Evolutionary conservation across 2,329 filamentous ascomycete genomes (phyloP).

Genomic region (Lecanoromycetidae sp.): DNA sequence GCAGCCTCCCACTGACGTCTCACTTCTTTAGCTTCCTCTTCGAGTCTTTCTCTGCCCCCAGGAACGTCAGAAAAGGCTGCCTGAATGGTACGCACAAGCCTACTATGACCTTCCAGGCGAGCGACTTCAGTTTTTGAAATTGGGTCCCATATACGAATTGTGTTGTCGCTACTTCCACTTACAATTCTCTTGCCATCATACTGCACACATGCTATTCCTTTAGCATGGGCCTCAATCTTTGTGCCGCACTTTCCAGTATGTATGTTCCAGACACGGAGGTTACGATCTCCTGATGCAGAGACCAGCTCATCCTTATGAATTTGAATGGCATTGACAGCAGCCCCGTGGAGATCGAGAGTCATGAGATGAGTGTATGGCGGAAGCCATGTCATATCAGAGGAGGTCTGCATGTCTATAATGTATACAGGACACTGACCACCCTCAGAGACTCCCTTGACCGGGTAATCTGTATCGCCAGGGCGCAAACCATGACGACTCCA

Average conservation of each 20-base stretch:
- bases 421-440: slow-evolving; percentile 40
- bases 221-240: slow-evolving; percentile 75
- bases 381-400: slow-evolving; percentile 31
- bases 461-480: slow-evolving; percentile 34
- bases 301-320: slow-evolving; percentile 77
- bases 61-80: slow-evolving; percentile 85
- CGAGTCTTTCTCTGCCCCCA: slow-evolving; percentile 64
- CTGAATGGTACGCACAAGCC: slow-evolving; percentile 86
- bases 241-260: slow-evolving; percentile 61
- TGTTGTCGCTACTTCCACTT: slow-evolving; percentile 90
- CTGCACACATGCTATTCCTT: slow-evolving; percentile 95
- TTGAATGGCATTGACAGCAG: slow-evolving; percentile 93
- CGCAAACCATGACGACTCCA: slow-evolving; percentile 70
- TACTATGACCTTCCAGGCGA: slow-evolving; percentile 66
- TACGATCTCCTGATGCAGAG: slow-evolving; percentile 84
- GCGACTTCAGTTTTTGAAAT: slow-evolving; percentile 79
- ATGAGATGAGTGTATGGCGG: slow-evolving; percentile 67
- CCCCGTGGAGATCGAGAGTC: slow-evolving; percentile 68
- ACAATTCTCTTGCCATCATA: slow-evolving; percentile 90
- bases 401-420: slow-evolving; percentile 38
- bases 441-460: slow-evolving; percentile 30
- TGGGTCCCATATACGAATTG: slow-evolving; percentile 88
- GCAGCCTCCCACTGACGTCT: slow-evolving; percentile 61
- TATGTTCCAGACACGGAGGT: slow-evolving; percentile 92
- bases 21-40: slow-evolving; percentile 57